Evolutionary conservation across 495 filamentous ascomycete genomes (phyloP).

Genomic region (Neurospora intermedia): DNA sequence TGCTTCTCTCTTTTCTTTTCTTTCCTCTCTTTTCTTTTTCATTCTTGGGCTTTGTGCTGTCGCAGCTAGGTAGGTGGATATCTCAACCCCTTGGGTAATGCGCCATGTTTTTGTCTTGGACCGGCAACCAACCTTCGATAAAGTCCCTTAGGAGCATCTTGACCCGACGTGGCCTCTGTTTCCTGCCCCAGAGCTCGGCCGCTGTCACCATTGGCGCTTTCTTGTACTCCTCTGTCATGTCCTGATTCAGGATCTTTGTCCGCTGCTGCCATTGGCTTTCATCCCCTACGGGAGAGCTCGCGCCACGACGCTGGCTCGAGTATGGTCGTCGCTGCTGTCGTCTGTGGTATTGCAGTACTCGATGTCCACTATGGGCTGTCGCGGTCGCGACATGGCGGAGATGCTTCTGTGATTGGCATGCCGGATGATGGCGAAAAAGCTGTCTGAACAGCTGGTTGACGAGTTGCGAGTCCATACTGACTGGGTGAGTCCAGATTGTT

Average conservation of each 20-base stretch:
- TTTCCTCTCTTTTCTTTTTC: neutral
- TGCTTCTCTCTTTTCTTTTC: neutral
- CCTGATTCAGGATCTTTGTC: conserved; percentile 53
- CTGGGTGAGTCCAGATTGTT: neutral
- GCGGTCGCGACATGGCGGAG: conserved; percentile 29
- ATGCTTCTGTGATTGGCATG: conserved; percentile 51
- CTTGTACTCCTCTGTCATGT: conserved; percentile 69
- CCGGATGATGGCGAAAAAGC: conserved; percentile 65
- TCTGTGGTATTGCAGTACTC: conserved; percentile 13
- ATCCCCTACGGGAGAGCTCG: conserved; percentile 12
- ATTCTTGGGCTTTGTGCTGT: neutral
- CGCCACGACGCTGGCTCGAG: conserved; percentile 14
- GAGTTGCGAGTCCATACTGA: conserved; percentile 70
- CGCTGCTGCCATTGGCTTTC: conserved; percentile 74
- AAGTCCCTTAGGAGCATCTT: conserved; percentile 98
- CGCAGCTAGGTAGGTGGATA: neutral
- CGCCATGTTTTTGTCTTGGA: neutral
- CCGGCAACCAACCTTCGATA: conserved; percentile 63
- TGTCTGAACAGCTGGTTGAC: conserved; percentile 71
- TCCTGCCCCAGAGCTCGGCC: conserved; percentile 55
- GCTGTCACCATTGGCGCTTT: conserved; percentile 78
- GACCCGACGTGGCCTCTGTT: conserved; percentile 71
- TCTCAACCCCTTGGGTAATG: neutral
- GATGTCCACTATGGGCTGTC: conserved; percentile 25
- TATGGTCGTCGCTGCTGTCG: conserved; percentile 16